phyloP scores from a whole-genome alignment of 2,329 filamentous ascomycete species.

The Trichoderma lentiforme region DNA sequence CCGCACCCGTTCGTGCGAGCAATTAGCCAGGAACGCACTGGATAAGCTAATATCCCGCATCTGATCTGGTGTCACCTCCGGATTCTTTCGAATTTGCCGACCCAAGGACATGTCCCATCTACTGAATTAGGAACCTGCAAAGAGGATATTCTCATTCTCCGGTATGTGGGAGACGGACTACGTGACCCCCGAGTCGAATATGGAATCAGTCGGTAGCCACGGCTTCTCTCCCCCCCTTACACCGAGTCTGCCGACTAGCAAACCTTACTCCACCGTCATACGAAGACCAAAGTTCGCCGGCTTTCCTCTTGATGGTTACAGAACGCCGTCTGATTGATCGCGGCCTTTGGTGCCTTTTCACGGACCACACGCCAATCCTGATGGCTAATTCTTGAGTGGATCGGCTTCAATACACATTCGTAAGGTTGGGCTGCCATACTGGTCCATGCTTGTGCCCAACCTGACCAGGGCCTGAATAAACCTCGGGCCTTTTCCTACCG shows the following conservation, averaged over 20 bases:
- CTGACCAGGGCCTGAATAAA: slow-evolving; percentile 2
- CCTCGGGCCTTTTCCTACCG: neutral
- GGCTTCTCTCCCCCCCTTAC: neutral
- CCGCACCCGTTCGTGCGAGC: neutral
- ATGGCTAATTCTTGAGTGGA: slow-evolving; percentile 5
- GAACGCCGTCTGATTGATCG: neutral
- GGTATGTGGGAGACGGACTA: neutral
- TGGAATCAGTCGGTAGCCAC: neutral
- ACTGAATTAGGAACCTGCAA: neutral
- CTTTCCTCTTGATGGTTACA: neutral
- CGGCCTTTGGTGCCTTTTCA: neutral
- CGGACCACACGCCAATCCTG: neutral
- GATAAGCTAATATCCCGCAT: neutral
- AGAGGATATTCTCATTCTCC: neutral
- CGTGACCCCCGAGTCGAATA: neutral
- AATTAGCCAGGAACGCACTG: slow-evolving; percentile 7
- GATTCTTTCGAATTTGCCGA: neutral
- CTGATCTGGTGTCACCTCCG: neutral
- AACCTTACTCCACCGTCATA: neutral
- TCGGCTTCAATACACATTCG: neutral
- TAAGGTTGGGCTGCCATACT: slow-evolving; percentile 11
- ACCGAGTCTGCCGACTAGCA: neutral
- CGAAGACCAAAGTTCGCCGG: neutral
- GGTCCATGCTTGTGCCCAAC: slow-evolving; percentile 10
- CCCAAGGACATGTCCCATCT: neutral